Evolutionary conservation across 768 basidiomycete species (phyloP), one percentile per base, ranked within the genome.

Genomic region (Agrocybe chaxingu): DNA sequence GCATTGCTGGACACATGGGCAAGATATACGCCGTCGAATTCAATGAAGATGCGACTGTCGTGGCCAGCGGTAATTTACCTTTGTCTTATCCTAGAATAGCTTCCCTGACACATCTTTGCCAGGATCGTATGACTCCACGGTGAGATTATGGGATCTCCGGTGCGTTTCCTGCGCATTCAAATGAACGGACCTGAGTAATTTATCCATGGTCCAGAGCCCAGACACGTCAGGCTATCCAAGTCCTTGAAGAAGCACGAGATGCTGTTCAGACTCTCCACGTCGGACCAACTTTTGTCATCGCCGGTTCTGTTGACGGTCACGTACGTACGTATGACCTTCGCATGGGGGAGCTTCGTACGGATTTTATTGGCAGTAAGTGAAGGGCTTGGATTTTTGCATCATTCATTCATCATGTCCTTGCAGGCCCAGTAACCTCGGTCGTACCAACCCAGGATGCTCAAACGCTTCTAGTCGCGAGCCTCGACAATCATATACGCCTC

Each of bases 261-360:
- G 83, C 89, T 1, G 81, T 98, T 35, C 93, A 94, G 58, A 79
- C 86, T 12, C 70, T 98, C 30, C 75, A 85, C 56, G 77, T 93
- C 37, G 81, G 78, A 9, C 63, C 79, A 18, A 80, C 82, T 18
- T 80, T 78, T 46, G 79, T 98, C 58, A 72, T 85, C 36, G 76
- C 91, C 2, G 93, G 92, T 7, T 92, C 92, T 3, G 87, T 97
- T 4, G 97, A 99, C 54, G 96, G 97, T 2, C 79, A 87, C 63
- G 84, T 96, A 39, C 82, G 97, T 13, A 92, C 91, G 7, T 98
- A 98, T 68, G 97, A 99, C 67, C 76, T 99, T 31, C 87, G 97
- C 46, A 92, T 88, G 73, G 97, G 97, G 18, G 84, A 96, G 64
- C 70, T 98, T 29, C 82, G 87, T 7, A 79, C 89, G 39, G 97